phyloP scores from a whole-genome alignment of 345 rosid species.

The Pistacia atlantica region DNA sequence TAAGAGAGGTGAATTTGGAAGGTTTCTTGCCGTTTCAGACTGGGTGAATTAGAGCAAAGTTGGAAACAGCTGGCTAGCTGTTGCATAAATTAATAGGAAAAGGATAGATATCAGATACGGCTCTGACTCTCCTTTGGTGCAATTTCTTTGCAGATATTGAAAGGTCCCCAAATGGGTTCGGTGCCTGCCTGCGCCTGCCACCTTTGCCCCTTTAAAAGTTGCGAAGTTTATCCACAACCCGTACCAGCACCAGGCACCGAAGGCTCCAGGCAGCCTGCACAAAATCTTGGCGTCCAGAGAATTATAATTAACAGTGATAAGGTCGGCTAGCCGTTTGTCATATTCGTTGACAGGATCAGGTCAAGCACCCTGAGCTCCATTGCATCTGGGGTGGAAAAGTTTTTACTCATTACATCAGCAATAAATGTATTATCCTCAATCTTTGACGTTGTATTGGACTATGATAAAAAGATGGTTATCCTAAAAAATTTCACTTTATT shows the following conservation, averaged over 20 bases:
- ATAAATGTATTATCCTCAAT: too few relatives aligned
- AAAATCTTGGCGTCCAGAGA: too few relatives aligned
- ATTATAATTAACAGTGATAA: too few relatives aligned
- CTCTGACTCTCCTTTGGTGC: neutral
- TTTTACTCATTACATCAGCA: too few relatives aligned
- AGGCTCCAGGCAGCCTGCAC: too few relatives aligned
- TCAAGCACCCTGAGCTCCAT: neutral
- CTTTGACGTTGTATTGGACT: too few relatives aligned
- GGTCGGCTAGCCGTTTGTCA: neutral
- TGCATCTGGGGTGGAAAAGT: too few relatives aligned
- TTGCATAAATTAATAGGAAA: neutral
- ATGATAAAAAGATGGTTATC: too few relatives aligned
- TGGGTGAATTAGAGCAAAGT: neutral
- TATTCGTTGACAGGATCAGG: neutral
- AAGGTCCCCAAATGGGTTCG: neutral
- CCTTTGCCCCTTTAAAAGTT: neutral
- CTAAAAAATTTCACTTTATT: too few relatives aligned
- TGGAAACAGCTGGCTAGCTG: neutral
- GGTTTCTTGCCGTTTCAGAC: constrained; percentile 3
- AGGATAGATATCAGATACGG: too few relatives aligned
- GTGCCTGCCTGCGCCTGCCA: neutral
- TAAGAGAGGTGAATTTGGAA: neutral
- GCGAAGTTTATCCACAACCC: neutral
- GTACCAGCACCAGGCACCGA: neutral
- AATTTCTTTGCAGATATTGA: neutral